Base-by-base conservation (phyloP, 192 early-diverging fungal species). In the Coemansia sp. region DNA sequence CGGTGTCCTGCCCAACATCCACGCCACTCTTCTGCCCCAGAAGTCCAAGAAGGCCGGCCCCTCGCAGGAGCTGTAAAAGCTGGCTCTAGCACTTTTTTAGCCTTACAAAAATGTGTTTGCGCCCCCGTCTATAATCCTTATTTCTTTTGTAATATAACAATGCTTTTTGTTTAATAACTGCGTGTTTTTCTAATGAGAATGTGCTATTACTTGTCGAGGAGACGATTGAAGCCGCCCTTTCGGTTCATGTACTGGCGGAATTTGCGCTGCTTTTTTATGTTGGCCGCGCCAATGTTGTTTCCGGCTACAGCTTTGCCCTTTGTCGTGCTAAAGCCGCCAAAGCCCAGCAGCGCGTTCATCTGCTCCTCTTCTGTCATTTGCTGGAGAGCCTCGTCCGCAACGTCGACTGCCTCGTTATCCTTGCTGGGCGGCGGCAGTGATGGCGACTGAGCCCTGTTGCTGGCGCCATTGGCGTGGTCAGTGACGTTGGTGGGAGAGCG, bases 231-330 rank as follows among this genome's bases (percentile, higher is more conserved):
- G 17, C 95, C 95, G 41, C 95, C 92, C 43, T 91, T 87, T 58
- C 94, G 79, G 76, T 96, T 96, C 94, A 96, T 96, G 73, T 96
- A 96, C 75, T 96, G 94, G 3, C 94, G 86, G 71, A 94, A 95
- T 56, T 90, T 88, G 45, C 94, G 83, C 65, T 94, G 89, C 66
- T 94, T 93, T 68, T 94, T 93, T 64, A 96, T 86, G 46, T 90
- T 91, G 6, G 88, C 94, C 6, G 77, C 91, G 36, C 91, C 87
- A 0, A 83, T 74, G 65, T 92, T 88, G 31, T 89, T 87, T 17
- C 93, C 94, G 0, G 86, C 53, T 0, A 97, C 93, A 29, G 91
- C 84, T 46, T 94, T 93, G 61, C 88, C 84, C 86, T 93, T 77
- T 36, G 96, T 96, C 0, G 91, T 88, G 46, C 89, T 87, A 76